These are phyloP conservation scores for Boletus vermiculosoides DNA, from an alignment of 768 basidiomycete genomes.

Conservation along the genomic window DNA sequence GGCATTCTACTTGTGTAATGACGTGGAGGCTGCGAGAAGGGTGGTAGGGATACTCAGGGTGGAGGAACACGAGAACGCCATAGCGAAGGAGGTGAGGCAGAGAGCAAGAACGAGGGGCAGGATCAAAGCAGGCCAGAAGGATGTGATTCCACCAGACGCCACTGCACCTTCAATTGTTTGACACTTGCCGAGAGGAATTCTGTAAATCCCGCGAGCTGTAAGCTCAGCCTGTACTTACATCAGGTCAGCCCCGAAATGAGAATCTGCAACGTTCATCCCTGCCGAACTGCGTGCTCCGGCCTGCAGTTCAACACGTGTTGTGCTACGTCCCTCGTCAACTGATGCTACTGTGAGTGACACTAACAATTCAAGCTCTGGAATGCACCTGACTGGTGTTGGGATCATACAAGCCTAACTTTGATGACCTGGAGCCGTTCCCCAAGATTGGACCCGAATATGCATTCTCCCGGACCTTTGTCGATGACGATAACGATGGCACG, in stretches of 20 bases:
- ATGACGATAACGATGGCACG: neutral
- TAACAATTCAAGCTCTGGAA: neutral
- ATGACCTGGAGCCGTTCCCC: neutral
- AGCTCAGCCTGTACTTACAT: neutral
- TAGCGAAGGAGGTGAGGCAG: constrained; percentile 15
- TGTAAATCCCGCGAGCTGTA: constrained; percentile 2
- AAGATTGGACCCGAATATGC: neutral
- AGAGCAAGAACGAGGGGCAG: constrained; percentile 24
- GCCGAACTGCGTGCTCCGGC: neutral
- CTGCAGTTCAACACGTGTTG: neutral
- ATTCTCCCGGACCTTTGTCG: neutral
- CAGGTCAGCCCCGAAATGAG: neutral
- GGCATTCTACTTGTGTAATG: constrained; percentile 55
- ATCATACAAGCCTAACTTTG: neutral
- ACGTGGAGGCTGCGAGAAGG: constrained; percentile 49
- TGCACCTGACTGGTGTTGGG: neutral
- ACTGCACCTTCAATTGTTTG: constrained; percentile 8
- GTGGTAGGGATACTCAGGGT: constrained; percentile 57
- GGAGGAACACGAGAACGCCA: constrained; percentile 24
- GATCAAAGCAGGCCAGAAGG: constrained; percentile 9
- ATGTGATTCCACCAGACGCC: neutral
- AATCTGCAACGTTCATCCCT: neutral
- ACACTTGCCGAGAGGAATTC: neutral
- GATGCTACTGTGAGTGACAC: neutral
- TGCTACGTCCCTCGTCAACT: neutral